Percentiles rank a stretch among this genome's conserved stretches.
Conservation (phyloP, 805 yeast genomes). For the Teunomyces funiuensis region DNA sequence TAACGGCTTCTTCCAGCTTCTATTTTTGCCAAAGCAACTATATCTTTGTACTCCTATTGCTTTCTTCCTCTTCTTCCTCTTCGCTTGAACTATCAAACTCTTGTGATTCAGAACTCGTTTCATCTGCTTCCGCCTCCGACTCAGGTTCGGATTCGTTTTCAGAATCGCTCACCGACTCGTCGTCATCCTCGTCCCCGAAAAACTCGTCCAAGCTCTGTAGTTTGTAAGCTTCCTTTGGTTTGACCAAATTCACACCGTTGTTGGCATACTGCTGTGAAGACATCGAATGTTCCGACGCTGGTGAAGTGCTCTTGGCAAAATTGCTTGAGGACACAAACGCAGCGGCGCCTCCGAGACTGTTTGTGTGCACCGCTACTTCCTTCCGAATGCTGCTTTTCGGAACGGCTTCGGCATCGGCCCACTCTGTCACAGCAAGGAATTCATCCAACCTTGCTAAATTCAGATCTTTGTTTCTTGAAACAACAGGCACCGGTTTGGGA, state of each 20-base stretch:
- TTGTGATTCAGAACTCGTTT: conserved; percentile 15
- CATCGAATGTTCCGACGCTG: conserved; percentile 22
- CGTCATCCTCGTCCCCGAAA: conserved; percentile 46
- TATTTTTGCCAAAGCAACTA: too few species aligned
- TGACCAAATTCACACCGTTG: not conserved
- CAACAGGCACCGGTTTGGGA: conserved; percentile 63
- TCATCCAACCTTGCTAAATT: conserved; percentile 3
- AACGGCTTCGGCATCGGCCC: conserved; percentile 41
- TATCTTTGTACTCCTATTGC: too few species aligned
- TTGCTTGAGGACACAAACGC: not conserved
- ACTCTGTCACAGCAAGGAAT: conserved; percentile 37
- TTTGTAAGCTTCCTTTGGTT: conserved; percentile 41
- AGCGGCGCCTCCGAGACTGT: conserved; percentile 5
- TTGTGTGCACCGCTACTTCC: conserved; percentile 16
- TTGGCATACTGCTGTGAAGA: conserved; percentile 19
- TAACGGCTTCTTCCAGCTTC: too few species aligned
- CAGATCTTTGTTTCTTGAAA: conserved; percentile 1
- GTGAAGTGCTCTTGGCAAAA: conserved; percentile 16
- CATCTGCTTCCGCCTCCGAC: conserved; percentile 14
- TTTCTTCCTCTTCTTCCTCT: conserved; percentile 19
- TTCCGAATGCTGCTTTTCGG: conserved; percentile 35
- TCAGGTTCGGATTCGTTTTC: conserved; percentile 12
- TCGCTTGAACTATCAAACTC: conserved; percentile 11
- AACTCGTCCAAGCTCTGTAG: conserved; percentile 87
- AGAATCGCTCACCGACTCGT: conserved; percentile 17